Base-by-base conservation (phyloP, 2,329 filamentous ascomycete species). In the Trichocomaceae sp. region DNA sequence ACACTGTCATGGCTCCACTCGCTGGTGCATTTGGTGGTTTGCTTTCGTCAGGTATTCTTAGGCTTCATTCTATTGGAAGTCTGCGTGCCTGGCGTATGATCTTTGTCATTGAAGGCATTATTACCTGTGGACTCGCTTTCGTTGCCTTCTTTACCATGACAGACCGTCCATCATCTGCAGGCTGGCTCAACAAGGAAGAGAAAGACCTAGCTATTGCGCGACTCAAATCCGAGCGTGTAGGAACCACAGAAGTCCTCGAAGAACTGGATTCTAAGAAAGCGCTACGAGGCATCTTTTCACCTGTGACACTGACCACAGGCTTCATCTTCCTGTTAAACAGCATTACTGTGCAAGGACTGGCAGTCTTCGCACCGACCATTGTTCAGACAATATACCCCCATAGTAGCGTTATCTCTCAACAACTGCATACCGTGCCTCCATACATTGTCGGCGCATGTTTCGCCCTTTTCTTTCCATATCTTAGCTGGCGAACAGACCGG, bases 401-500 rank as follows among this genome's bases (percentile, higher is more conserved):
- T 1, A 72, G 73, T 53, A 75, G 73, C 13, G 77, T 82, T 1
- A 74, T 88, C 13, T 78, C 77, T 1, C 82, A 87, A 64, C 86
- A 89, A 67, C 64, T 80, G 3, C 76, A 75, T 61, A 77, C 74
- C 37, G 78, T 80, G 13, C 75, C 78, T 6, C 77, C 83, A 0
- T 86, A 83, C 83, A 83, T 82, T 2, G 86, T 78, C 1, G 86
- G 90, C 0, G 96, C 95, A 61, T 86, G 68, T 3, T 88, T 93
- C 63, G 85, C 87, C 31, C 89, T 96, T 83, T 23, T 85, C 2
- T 71, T 90, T 3, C 90, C 90, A 0, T 82, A 77, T 48, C 62
- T 83, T n/a, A 92, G 87, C 0, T 91, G 96, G 69, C 79, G 77
- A 62, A 60, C 82, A 10, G 79, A 79, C 35, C 90, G 95, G 64